Conservation (phyloP, 768 basidiomycete species). For the Tubosaeta brunneosetosa region DNA sequence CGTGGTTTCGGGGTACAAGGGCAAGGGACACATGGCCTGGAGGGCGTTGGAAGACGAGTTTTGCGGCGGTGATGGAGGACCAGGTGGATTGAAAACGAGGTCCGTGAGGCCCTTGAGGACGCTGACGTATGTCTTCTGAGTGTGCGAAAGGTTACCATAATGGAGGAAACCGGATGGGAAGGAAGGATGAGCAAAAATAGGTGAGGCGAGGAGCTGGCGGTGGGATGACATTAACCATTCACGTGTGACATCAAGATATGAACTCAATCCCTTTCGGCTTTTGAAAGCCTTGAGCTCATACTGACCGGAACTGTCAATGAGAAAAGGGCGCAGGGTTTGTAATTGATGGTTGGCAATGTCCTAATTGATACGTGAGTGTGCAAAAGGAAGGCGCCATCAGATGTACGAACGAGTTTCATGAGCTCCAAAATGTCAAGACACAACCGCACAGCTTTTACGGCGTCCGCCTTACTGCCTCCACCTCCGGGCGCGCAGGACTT, state of each 20-base stretch:
- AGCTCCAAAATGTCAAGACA: slow-evolving; percentile 90
- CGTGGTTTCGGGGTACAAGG: slow-evolving; percentile 68
- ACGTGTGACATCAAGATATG: slow-evolving; percentile 51
- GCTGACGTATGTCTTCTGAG: slow-evolving; percentile 45
- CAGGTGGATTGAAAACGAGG: slow-evolving; percentile 57
- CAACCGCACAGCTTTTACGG: slow-evolving; percentile 69
- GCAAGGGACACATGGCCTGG: slow-evolving; percentile 31
- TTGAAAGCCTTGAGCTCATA: slow-evolving; percentile 80
- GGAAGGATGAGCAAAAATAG: slow-evolving; percentile 41
- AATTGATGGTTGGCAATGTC: slow-evolving; percentile 97
- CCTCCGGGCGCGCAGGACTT: slow-evolving; percentile 52
- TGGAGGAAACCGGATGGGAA: slow-evolving; percentile 39
- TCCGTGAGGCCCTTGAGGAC: slow-evolving; percentile 59
- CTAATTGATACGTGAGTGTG: slow-evolving; percentile 39
- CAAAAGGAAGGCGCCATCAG: slow-evolving; percentile 11
- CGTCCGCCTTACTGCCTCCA: slow-evolving; percentile 53
- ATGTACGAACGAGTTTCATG: slow-evolving; percentile 81
- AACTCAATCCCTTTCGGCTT: slow-evolving; percentile 43
- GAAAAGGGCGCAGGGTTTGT: slow-evolving; percentile 86
- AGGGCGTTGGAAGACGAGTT: slow-evolving; percentile 30
- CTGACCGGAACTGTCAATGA: slow-evolving; percentile 71
- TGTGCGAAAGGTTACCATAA: slow-evolving; percentile 43
- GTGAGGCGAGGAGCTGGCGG: slow-evolving; percentile 38
- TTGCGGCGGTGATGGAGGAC: slow-evolving; percentile 32
- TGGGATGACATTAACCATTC: slow-evolving; percentile 62